Evolutionary conservation across 306 rosid species (phyloP).

Genomic region (Cyamopsis tetragonoloba): DNA sequence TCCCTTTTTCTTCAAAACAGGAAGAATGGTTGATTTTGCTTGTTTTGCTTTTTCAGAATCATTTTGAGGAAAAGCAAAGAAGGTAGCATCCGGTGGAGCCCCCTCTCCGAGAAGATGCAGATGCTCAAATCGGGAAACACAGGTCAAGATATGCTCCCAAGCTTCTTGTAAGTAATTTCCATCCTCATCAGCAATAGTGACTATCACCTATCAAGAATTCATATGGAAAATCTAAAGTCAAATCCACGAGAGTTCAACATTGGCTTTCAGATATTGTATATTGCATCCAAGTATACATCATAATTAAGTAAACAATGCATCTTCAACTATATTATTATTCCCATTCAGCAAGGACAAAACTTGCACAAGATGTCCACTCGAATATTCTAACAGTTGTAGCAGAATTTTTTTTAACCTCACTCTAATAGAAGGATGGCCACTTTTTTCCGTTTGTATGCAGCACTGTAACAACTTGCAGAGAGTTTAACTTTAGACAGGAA

Average conservation of each 20-base stretch:
- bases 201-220: slow-evolving; percentile 63
- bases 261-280: slow-evolving; percentile 10
- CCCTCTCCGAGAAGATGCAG: slow-evolving; percentile 99
- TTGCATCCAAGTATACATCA: background rate
- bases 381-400: background rate
- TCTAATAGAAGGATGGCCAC: background rate
- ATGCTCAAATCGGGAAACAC: slow-evolving; percentile 99
- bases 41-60: slow-evolving; percentile 84
- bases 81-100: slow-evolving; percentile 99
- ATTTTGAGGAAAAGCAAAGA: slow-evolving; percentile 90
- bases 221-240: slow-evolving; percentile 31
- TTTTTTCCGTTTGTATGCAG: background rate
- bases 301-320: background rate
- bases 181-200: slow-evolving; percentile 96
- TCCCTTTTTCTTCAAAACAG: slow-evolving; percentile 89
- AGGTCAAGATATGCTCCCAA: slow-evolving; percentile 99
- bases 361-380: slow-evolving; percentile 6
- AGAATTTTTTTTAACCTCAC: background rate
- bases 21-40: slow-evolving; percentile 77
- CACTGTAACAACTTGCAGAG: slow-evolving; percentile 4
- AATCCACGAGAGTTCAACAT: slow-evolving; percentile 16
- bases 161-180: slow-evolving; percentile 99
- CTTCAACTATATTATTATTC: slow-evolving; percentile 5
- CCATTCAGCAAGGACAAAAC: background rate
- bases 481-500: slow-evolving; percentile 3